A percentile compares a stretch with the other conserved stretches of the same genome.
Evolutionary conservation across 208 protist species (phyloP).

Genomic region (Trypanosomatidae sp.): DNA sequence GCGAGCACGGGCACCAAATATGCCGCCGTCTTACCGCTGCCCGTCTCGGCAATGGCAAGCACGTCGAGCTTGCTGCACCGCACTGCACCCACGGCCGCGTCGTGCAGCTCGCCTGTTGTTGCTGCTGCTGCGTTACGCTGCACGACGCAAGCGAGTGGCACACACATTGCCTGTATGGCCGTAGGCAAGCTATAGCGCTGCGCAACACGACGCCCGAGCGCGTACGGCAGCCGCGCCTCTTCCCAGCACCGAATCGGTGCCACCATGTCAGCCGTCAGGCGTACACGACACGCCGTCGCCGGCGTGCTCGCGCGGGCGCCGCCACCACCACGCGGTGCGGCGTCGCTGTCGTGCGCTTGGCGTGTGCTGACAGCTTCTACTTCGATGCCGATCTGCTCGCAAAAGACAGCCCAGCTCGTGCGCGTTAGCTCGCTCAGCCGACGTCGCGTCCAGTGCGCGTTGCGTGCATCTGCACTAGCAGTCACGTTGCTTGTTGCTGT

Average conservation of each 20-base stretch:
- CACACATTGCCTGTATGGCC: slow-evolving; percentile 64
- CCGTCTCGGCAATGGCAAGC: slow-evolving; percentile 85
- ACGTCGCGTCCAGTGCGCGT: slow-evolving; percentile 38
- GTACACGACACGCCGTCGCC: background rate
- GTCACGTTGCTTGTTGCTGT: slow-evolving; percentile 1
- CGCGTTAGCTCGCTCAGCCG: slow-evolving; percentile 33
- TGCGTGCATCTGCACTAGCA: background rate
- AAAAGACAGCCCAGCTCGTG: slow-evolving; percentile 57
- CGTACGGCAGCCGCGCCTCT: slow-evolving; percentile 45
- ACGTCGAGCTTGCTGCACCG: slow-evolving; percentile 38
- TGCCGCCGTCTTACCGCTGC: slow-evolving; percentile 89
- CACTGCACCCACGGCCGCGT: background rate
- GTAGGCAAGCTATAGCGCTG: slow-evolving; percentile 41
- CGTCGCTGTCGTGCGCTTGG: background rate
- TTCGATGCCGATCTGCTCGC: slow-evolving; percentile 54
- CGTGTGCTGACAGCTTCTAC: slow-evolving; percentile 28
- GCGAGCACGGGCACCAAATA: slow-evolving; percentile 85
- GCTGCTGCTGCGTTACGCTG: background rate
- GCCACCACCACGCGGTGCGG: too few species aligned
- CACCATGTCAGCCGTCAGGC: slow-evolving; percentile 5
- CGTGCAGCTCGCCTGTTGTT: background rate
- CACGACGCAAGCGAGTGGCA: slow-evolving; percentile 27
- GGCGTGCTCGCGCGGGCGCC: too few species aligned
- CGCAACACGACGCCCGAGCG: slow-evolving; percentile 31
- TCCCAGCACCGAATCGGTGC: slow-evolving; percentile 71